Percentiles rank a stretch among this genome's conserved stretches.
Evolutionary conservation across 176 grass and related monocot species (phyloP).

Genomic region (Otatea glauca): DNA sequence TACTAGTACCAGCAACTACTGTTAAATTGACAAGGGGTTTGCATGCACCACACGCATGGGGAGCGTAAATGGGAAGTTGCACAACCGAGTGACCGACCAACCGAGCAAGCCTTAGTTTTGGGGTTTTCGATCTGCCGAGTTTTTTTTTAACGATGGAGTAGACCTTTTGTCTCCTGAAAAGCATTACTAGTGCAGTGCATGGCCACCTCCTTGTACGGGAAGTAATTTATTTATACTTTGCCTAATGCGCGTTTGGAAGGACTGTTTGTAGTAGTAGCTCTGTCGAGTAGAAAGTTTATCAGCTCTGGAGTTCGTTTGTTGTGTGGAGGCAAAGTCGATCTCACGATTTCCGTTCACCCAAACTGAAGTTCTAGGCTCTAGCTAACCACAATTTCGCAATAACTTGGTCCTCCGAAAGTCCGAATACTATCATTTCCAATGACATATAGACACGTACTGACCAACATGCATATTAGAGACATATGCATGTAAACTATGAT

Average conservation of each 20-base stretch:
- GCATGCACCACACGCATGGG: not conserved
- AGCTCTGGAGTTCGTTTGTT: not conserved
- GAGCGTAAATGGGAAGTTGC: not conserved
- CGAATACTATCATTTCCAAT: not conserved
- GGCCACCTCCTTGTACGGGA: conserved; percentile 41
- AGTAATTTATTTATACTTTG: conserved; percentile 20
- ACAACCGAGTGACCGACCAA: not conserved
- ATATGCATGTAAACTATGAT: no score
- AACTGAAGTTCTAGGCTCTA: not conserved
- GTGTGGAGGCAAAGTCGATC: not conserved
- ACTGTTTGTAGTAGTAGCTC: not conserved
- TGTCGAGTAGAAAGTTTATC: not conserved
- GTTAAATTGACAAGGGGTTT: not conserved
- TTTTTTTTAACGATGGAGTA: conserved; percentile 1
- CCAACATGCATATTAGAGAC: no score
- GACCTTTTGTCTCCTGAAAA: conserved; percentile 45
- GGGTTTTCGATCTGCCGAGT: not conserved
- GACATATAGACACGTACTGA: no score
- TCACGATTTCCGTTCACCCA: not conserved
- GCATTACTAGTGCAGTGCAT: conserved; percentile 27
- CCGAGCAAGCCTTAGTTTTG: conserved; percentile 19
- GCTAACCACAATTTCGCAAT: not conserved
- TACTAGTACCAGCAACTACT: no score
- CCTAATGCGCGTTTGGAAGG: not conserved
- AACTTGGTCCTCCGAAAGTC: not conserved